These are phyloP conservation scores for Scleroderma bovista DNA, from an alignment of 768 basidiomycete species.

Conservation along the genomic window DNA sequence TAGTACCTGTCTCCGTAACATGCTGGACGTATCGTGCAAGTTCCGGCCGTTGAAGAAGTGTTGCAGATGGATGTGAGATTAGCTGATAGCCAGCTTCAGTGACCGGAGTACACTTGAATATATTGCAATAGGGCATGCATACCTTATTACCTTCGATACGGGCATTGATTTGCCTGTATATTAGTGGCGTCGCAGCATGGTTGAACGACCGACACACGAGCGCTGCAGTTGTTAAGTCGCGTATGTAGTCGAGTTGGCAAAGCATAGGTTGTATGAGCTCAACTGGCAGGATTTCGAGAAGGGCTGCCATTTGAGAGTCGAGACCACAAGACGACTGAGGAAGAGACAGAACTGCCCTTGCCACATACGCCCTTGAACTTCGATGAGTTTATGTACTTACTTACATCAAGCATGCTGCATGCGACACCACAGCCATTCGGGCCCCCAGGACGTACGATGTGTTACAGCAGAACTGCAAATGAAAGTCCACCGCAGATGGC, in stretches of 20 bases:
- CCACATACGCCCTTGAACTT: too few species aligned
- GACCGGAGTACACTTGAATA: neutral
- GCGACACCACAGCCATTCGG: too few species aligned
- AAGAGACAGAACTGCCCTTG: too few species aligned
- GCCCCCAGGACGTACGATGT: too few species aligned
- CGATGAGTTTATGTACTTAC: too few species aligned
- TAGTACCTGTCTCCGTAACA: slow-evolving; percentile 59
- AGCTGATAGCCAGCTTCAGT: slow-evolving; percentile 1
- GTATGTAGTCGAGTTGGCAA: slow-evolving; percentile 42
- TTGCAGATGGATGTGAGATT: slow-evolving; percentile 50
- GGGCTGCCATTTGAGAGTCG: neutral
- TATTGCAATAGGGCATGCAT: neutral
- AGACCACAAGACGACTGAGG: neutral
- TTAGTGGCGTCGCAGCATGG: slow-evolving; percentile 48
- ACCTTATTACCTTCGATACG: slow-evolving; percentile 2
- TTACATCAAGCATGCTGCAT: too few species aligned
- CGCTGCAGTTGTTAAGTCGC: slow-evolving; percentile 50
- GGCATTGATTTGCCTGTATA: slow-evolving; percentile 47
- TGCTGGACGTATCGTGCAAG: slow-evolving; percentile 57
- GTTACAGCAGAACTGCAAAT: too few species aligned
- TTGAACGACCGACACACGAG: slow-evolving; percentile 54
- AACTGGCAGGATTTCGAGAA: slow-evolving; percentile 16
- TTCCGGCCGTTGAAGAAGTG: slow-evolving; percentile 51
- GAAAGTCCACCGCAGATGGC: too few species aligned
- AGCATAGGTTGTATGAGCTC: slow-evolving; percentile 43